Evolutionary conservation across 2,329 filamentous ascomycete genomes (phyloP).

Genomic region (Macroventuria anomochaeta): DNA sequence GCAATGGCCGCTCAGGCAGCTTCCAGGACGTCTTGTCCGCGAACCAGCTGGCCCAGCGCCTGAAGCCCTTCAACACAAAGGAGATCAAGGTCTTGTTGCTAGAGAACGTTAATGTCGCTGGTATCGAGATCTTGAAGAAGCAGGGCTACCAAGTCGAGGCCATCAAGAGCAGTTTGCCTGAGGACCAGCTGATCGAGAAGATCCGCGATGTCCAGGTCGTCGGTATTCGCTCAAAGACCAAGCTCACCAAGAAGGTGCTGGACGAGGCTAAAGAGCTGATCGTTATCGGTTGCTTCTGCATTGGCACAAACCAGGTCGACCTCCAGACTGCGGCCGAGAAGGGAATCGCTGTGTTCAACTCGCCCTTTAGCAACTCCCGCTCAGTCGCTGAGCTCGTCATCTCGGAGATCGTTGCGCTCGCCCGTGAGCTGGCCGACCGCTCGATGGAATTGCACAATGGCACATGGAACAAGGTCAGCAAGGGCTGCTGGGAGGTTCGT

Average conservation of each 20-base stretch:
- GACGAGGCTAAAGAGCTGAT: constrained; percentile 91
- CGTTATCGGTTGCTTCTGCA: constrained; percentile 98
- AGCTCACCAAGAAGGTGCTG: constrained; percentile 84
- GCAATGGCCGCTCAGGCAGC: constrained; percentile 49
- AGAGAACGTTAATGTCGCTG: constrained; percentile 94
- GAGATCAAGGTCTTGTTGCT: constrained; percentile 96
- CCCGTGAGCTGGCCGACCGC: constrained; percentile 90
- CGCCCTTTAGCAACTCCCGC: constrained; percentile 96
- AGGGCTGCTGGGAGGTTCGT: constrained; percentile 96
- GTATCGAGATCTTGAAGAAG: constrained; percentile 76
- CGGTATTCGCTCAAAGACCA: constrained; percentile 97
- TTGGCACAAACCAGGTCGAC: constrained; percentile 95
- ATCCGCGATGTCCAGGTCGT: constrained; percentile 98
- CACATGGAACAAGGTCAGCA: constrained; percentile 97
- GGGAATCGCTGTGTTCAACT: constrained; percentile 98
- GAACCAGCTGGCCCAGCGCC: constrained; percentile 66
- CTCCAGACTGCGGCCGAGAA: constrained; percentile 80
- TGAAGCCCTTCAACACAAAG: constrained; percentile 94
- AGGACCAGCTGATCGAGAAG: constrained; percentile 95
- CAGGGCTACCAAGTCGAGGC: constrained; percentile 98
- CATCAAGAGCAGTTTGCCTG: constrained; percentile 85
- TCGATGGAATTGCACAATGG: constrained; percentile 93
- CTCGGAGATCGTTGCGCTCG: constrained; percentile 87
- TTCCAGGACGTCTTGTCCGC: constrained; percentile 25
- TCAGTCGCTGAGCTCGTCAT: constrained; percentile 97